Evolutionary conservation across 306 rosid genomes (phyloP), one percentile per base, ranked within the genome.

Genomic region (Delonix regia): DNA sequence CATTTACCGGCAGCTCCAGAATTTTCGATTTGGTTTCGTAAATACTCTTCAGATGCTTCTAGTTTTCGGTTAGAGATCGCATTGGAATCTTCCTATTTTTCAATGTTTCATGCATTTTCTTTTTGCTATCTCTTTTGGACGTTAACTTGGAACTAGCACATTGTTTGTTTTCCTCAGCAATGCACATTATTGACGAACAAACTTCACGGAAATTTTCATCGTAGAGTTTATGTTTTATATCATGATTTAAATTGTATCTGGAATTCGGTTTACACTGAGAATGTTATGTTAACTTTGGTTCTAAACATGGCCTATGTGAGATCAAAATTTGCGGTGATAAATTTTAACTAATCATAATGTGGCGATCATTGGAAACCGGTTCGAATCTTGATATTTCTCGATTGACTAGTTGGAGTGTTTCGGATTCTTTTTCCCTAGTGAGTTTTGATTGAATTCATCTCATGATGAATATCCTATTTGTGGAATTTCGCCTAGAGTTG

Each of bases 391-490:
- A 12, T 45, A 47, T n/a, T 71, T 25, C 6, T 44, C 41, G 51
- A 69, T 56, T 48, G 42, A 25, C 39, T 61, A 13, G 67, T 61
- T 71, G 15, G 45, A 64, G 52, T 65, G 4, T 65, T 71, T 69
- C 38, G n/a, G 48, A 79, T 79, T 49, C 60, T 63, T 25, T 3
- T 34, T 53, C 21, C 22, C 15, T 47, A 56, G 19, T 59, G 65
- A 19, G 15, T 63, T 71, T 48, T 14, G 11, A 14, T 68, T 22
- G 4, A 52, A 49, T 34, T 38, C 33, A 42, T 47, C 41, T 61
- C 82, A 24, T 52, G 47, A 71, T 71, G 67, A 24, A 8, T 66
- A 75, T 78, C 28, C 81, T 72, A 78, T 77, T 82, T 84, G 6
- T 39, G 80, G 85, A 73, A 56, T 78, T 64, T 78, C 57, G 51